Evolutionary conservation across 1,139 yeast genomes (phyloP).

Genomic region (Candida dubliniensis): DNA sequence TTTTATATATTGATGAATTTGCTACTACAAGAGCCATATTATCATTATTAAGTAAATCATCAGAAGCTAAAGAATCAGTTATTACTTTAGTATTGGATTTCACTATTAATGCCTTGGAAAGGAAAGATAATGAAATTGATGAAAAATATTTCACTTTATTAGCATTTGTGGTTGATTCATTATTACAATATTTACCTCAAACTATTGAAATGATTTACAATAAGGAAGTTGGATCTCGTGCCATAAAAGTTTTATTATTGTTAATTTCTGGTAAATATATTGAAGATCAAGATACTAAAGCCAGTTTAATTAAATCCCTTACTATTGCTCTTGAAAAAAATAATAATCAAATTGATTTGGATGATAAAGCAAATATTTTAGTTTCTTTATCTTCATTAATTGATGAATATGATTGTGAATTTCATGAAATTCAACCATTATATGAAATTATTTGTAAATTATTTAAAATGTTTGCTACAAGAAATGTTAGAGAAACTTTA

Average conservation of each 20-base stretch:
- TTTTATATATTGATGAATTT: slow-evolving; percentile 57
- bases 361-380: slow-evolving; percentile 60
- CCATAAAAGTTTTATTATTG: slow-evolving; percentile 53
- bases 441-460: slow-evolving; percentile 59
- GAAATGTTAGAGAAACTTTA: slow-evolving; percentile 59
- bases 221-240: slow-evolving; percentile 52
- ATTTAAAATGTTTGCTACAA: slow-evolving; percentile 58
- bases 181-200: slow-evolving; percentile 51
- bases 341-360: slow-evolving; percentile 49
- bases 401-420: slow-evolving; percentile 51
- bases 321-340: slow-evolving; percentile 66
- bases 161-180: slow-evolving; percentile 56
- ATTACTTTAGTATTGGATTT: slow-evolving; percentile 57
- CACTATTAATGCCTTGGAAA: slow-evolving; percentile 43
- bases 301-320: slow-evolving; percentile 56
- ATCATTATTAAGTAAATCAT: slow-evolving; percentile 47
- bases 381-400: slow-evolving; percentile 58
- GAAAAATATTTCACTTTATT: slow-evolving; percentile 49
- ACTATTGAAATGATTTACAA: slow-evolving; percentile 45
- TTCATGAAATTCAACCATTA: slow-evolving; percentile 53
- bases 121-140: slow-evolving; percentile 31
- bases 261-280: slow-evolving; percentile 63
- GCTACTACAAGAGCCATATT: slow-evolving; percentile 59
- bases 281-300: slow-evolving; percentile 55
- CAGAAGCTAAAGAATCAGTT: slow-evolving; percentile 68